phyloP scores from a whole-genome alignment of 2,329 filamentous ascomycete species.

The Cryphonectria naterciae region DNA sequence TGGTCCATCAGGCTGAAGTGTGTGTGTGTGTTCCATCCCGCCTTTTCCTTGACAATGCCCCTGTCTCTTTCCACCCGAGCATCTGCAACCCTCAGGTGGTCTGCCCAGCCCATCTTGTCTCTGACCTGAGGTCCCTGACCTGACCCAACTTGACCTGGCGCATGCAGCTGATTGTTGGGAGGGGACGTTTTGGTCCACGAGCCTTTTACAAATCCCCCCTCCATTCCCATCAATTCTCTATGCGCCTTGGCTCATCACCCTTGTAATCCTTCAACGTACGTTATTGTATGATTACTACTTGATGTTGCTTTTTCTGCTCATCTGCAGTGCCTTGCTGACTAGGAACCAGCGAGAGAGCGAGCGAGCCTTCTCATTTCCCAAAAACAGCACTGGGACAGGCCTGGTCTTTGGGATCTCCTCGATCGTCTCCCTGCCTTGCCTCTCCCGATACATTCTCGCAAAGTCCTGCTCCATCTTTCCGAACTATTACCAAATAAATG shows the following conservation, averaged over 20 bases:
- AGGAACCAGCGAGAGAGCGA: not conserved
- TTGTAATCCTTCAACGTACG: not conserved
- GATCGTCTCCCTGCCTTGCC: not conserved
- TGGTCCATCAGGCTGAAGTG: not conserved
- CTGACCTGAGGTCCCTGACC: slow-evolving; percentile 9
- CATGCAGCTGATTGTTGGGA: slow-evolving; percentile 20
- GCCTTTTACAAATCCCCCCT: not conserved
- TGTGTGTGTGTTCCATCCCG: slow-evolving; percentile 3
- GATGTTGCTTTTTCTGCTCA: not conserved
- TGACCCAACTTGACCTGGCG: slow-evolving; percentile 6
- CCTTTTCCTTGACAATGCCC: not conserved
- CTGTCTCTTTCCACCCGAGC: slow-evolving; percentile 5
- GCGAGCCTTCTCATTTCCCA: not conserved
- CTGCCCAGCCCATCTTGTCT: not conserved
- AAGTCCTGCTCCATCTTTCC: not conserved
- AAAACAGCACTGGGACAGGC: not conserved
- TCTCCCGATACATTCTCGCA: slow-evolving; percentile 2
- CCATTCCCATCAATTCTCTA: slow-evolving; percentile 14
- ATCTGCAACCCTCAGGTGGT: slow-evolving; percentile 15
- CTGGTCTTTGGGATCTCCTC: not conserved
- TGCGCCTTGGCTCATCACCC: not conserved
- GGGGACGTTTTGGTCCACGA: not conserved
- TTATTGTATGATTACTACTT: not conserved
- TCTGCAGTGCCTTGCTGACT: slow-evolving; percentile 6
- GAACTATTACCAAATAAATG: not conserved